Conservation (phyloP, 176 grass and related monocot species). For the Bothriochloa decipiens region DNA sequence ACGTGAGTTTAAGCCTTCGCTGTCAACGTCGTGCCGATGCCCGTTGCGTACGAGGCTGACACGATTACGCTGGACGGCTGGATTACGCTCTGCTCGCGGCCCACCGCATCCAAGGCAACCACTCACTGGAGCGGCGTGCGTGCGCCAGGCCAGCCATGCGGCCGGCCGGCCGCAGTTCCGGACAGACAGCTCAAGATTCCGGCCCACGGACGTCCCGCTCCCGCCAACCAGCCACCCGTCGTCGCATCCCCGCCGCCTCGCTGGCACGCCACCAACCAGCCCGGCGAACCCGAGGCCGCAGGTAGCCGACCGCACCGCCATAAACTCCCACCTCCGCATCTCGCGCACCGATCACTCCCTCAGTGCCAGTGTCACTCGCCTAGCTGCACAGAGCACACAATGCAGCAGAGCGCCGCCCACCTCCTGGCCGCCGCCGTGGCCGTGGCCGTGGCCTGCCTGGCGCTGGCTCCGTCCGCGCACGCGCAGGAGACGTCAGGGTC, state of each 20-base stretch:
- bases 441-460: neutral
- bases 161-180: neutral
- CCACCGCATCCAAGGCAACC: too few relatives aligned
- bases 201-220: conserved; percentile 9
- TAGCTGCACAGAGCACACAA: neutral
- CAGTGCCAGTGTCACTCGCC: neutral
- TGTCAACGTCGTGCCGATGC: too few relatives aligned
- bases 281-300: neutral
- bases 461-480: neutral
- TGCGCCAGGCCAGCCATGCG: neutral
- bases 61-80: too few relatives aligned
- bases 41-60: too few relatives aligned
- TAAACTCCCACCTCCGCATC: neutral
- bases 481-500: neutral
- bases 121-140: too few relatives aligned
- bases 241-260: neutral
- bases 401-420: neutral
- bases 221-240: neutral
- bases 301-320: neutral
- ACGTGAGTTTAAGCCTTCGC: too few relatives aligned
- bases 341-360: neutral
- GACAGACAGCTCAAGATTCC: conserved; percentile 17
- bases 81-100: too few relatives aligned
- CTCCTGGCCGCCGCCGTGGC: neutral
- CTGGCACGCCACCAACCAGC: conserved; percentile 22